Evolutionary conservation across 257 asterid genomes (phyloP), one percentile per base, ranked within the genome.

Genomic region (Salvia rosmarinus): DNA sequence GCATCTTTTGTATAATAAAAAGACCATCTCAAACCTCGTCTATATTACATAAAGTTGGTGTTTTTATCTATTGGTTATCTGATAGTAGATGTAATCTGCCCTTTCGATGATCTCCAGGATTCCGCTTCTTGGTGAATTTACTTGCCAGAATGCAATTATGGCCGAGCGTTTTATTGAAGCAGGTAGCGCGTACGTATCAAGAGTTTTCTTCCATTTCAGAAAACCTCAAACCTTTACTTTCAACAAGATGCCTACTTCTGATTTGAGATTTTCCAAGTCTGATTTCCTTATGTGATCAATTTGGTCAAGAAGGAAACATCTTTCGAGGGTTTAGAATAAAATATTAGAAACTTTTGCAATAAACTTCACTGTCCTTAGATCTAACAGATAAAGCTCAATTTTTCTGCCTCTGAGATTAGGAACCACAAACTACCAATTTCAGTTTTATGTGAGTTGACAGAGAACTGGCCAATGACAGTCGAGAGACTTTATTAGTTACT

Each of bases 121-220:
- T 76, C 99, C 99, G 3, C 81, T 94, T 65, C 66, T 89, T 49
- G 99, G 99, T 68, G 99, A 89, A 68, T 91, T 94, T 66, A 91
- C 93, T 68, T 94, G 93, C 91, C 98, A 94, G 82, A 88, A 91
- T 83, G 97, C 97, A 43, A 73, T 91, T 49, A 88, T 89, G 97
- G 97, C 98, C 42, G 98, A 92, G 86, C 92, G 98, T 60, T 94
- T 94, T 76, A 94, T 94, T 79, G 97, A 94, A 94, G 97, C 98
- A 87, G 97, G 97, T 89, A 94, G 98, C 96, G 84, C 96, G 96
- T 94, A 94, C 70, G 96, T 94, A 94, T 94, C 98, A 64, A 67
- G 60, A 35, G 19, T 70, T 71, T 71, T 75, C 74, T 50, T 77
- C 37, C 57, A 42, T 64, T 67, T 50, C 20, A 43, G 21, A 13